Base-by-base conservation (phyloP, 108 stramenopile genomes). In the Skeletonema grethae region DNA sequence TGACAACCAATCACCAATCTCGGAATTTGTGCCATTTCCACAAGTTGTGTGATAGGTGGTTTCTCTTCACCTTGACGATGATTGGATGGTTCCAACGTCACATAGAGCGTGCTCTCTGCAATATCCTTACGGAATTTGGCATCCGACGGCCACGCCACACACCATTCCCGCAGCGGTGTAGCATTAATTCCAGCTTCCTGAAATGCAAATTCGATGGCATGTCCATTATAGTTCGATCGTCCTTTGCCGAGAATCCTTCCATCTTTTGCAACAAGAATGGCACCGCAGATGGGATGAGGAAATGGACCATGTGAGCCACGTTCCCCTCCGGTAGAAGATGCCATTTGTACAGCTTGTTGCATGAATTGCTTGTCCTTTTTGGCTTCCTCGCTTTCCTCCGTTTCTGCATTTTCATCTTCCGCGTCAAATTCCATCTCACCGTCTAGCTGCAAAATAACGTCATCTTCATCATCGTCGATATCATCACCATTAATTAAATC, bases 1-100 rank as follows among this genome's bases (percentile, higher is more conserved):
- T 84, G 72, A 70, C 86, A 86, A 12, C 92, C 92, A 79, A 93
- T 93, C 8, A 93, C 92, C 28, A 90, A 73, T n/a, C 90, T 81
- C 3, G 77, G 76, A 38, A 93, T 76, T 22, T 85, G 84, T 48
- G 84, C 72, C 65, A 81, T 63, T 60, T 88, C 76, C 46, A 94
- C 91, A 22, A 94, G 72, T 63, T 91, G 84, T 3, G 90, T 91
- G 11, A 91, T 85, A 11, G 90, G 85, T 32, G 92, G 92, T 22
- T 82, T 69, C 3, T 78, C 78, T 50, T 88, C 78, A 24, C 90
- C 93, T 25, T 82, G 79, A 13, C 89, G 73, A 32, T 85, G 69
- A 28, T 77, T 61, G 24, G 70, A 76, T 9, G 93, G 93, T 56
- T 94, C 93, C 70, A 94, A 65, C 0, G 93, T 94, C 31, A 91